Conservation (phyloP, 495 filamentous ascomycete genomes). For the Aspergillus taichungensis region DNA sequence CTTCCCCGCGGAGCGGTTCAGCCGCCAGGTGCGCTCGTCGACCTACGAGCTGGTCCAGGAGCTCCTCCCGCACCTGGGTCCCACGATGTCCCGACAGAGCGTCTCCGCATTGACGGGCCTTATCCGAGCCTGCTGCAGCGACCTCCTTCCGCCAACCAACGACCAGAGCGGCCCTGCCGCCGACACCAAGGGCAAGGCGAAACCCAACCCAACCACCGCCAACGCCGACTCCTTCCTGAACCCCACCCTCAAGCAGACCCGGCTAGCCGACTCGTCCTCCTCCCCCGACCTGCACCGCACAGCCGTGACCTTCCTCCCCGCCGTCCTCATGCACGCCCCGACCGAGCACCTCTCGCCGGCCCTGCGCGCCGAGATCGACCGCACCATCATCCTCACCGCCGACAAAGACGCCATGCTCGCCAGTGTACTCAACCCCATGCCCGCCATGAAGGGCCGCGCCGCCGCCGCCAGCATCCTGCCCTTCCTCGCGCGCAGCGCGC, state of each 20-base stretch:
- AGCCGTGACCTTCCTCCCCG: constrained; percentile 52
- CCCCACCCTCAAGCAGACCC: constrained; percentile 22
- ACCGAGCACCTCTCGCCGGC: constrained; percentile 52
- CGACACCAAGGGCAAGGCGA: constrained; percentile 27
- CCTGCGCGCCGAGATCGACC: constrained; percentile 63
- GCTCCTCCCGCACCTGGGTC: constrained; percentile 53
- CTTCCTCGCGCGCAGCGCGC: constrained; percentile 54
- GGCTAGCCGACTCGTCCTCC: constrained; percentile 8
- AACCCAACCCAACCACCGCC: constrained; percentile 24
- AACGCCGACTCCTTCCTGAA: constrained; percentile 52
- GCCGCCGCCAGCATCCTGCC: constrained; percentile 65
- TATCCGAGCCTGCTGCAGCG: constrained; percentile 53
- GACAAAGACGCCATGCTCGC: constrained; percentile 64
- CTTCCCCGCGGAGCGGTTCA: constrained; percentile 51
- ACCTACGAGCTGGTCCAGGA: constrained; percentile 48
- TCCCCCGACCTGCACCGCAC: constrained; percentile 30
- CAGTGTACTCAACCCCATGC: constrained; percentile 67
- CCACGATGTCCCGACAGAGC: constrained; percentile 51
- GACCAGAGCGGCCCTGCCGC: constrained; percentile 21
- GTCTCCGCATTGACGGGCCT: constrained; percentile 49
- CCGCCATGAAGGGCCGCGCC: constrained; percentile 45
- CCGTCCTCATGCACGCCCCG: constrained; percentile 51
- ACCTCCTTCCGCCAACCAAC: constrained; percentile 44
- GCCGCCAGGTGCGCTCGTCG: constrained; percentile 48
- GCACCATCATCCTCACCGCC: constrained; percentile 60